Conservation (phyloP, 2,329 filamentous ascomycete species). For the Volutella citrinella region DNA sequence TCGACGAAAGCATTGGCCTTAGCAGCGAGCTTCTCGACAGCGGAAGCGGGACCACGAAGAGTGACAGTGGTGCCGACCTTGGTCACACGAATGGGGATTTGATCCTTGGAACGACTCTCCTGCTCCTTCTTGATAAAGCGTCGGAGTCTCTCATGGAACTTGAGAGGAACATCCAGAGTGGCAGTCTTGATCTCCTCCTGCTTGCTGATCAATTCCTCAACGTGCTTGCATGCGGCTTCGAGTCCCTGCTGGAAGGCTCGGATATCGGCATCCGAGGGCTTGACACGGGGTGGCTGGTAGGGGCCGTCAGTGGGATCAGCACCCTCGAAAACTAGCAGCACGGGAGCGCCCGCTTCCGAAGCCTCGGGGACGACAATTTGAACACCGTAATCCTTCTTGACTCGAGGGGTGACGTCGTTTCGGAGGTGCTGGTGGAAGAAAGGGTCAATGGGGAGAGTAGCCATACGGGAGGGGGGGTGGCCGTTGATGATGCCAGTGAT, state of each 20-base stretch:
- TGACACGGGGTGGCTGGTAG: constrained; percentile 54
- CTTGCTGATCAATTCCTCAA: constrained; percentile 55
- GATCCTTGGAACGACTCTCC: constrained; percentile 50
- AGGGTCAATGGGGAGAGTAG: constrained; percentile 65
- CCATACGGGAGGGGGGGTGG: constrained; percentile 71
- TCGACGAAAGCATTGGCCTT: constrained; percentile 79
- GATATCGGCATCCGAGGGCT: constrained; percentile 49
- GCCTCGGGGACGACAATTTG: constrained; percentile 69
- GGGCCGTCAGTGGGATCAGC: constrained; percentile 42
- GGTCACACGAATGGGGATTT: constrained; percentile 60
- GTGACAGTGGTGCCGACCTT: constrained; percentile 61
- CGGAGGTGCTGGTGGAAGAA: constrained; percentile 76
- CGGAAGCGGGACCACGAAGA: constrained; percentile 72
- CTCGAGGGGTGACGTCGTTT: constrained; percentile 58
- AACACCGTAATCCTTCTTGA: constrained; percentile 69
- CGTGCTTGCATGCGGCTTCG: constrained; percentile 53
- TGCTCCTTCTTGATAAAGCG: constrained; percentile 66
- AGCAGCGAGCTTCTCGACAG: constrained; percentile 66
- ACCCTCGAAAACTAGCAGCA: constrained; percentile 75
- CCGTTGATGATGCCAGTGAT: constrained; percentile 70
- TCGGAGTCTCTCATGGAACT: constrained; percentile 62
- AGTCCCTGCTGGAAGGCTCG: constrained; percentile 53
- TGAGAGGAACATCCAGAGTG: constrained; percentile 56
- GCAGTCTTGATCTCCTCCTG: constrained; percentile 53
- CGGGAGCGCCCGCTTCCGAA: constrained; percentile 54